phyloP scores from a whole-genome alignment of 495 filamentous ascomycete genomes.

The Tuber borchii region DNA sequence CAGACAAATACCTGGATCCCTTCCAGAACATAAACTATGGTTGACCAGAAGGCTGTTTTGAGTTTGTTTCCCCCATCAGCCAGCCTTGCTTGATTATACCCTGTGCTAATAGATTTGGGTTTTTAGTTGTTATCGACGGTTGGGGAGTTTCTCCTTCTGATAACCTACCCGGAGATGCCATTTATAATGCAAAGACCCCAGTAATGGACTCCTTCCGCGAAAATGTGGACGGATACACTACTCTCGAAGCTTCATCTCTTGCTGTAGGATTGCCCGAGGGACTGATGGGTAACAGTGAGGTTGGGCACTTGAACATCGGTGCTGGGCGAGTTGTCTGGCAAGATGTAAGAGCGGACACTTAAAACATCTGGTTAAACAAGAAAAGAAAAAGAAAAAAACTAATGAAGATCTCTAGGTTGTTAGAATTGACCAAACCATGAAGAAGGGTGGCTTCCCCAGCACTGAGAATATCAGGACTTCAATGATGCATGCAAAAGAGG shows the following conservation, averaged over 20 bases:
- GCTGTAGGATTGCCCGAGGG: slow-evolving; percentile 94
- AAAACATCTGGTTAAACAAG: background rate
- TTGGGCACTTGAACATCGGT: slow-evolving; percentile 97
- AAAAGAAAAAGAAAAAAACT: slow-evolving; percentile 1
- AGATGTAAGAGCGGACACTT: slow-evolving; percentile 51
- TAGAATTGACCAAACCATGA: slow-evolving; percentile 90
- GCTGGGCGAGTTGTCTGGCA: slow-evolving; percentile 98
- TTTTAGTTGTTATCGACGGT: slow-evolving; percentile 88
- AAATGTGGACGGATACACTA: slow-evolving; percentile 69
- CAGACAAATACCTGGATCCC: slow-evolving; percentile 36
- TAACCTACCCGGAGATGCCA: slow-evolving; percentile 84
- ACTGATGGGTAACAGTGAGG: slow-evolving; percentile 97
- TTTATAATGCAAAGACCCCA: slow-evolving; percentile 83
- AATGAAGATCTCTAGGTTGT: slow-evolving; percentile 50
- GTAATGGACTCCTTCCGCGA: slow-evolving; percentile 79
- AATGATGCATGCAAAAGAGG: slow-evolving; percentile 73
- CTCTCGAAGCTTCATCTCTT: slow-evolving; percentile 90
- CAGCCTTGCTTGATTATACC: slow-evolving; percentile 6
- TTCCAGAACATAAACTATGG: slow-evolving; percentile 47
- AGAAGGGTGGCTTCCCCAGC: slow-evolving; percentile 73
- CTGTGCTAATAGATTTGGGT: slow-evolving; percentile 12
- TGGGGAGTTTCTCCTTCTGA: slow-evolving; percentile 82
- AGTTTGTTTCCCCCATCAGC: slow-evolving; percentile 54
- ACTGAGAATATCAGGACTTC: slow-evolving; percentile 70
- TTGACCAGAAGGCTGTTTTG: slow-evolving; percentile 87